A percentile compares a stretch with the other conserved stretches of the same genome.
Evolutionary conservation across 768 basidiomycete species (phyloP).

Genomic region (Lactarius pseudohatsudake): DNA sequence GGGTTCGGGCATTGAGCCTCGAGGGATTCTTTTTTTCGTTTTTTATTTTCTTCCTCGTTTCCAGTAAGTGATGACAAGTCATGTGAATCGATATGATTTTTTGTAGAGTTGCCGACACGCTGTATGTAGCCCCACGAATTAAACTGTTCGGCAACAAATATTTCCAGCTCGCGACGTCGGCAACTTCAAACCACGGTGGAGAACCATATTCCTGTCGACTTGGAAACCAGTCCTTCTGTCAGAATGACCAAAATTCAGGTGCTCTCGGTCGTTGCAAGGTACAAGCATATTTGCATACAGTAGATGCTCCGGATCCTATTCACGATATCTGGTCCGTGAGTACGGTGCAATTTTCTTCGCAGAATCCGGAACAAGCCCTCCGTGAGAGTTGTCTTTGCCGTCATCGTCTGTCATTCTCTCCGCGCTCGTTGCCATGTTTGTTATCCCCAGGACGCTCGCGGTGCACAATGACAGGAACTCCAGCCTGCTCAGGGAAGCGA

Average conservation of each 20-base stretch:
- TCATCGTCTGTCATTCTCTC: slow-evolving; percentile 52
- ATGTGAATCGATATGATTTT: slow-evolving; percentile 10
- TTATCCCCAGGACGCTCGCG: slow-evolving; percentile 42
- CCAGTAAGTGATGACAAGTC: slow-evolving; percentile 4
- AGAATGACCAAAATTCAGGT: background rate
- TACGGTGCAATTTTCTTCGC: background rate
- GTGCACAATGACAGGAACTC: slow-evolving; percentile 50
- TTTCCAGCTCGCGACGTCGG: background rate
- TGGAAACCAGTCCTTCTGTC: background rate
- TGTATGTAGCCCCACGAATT: background rate
- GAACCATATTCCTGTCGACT: background rate
- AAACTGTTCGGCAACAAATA: background rate
- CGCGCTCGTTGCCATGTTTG: slow-evolving; percentile 47
- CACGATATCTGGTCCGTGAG: slow-evolving; percentile 26
- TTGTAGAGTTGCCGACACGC: background rate
- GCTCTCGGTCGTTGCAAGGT: background rate
- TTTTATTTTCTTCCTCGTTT: background rate
- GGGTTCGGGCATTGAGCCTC: slow-evolving; percentile 17
- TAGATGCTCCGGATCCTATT: slow-evolving; percentile 25
- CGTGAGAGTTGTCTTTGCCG: slow-evolving; percentile 56
- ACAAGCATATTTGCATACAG: background rate
- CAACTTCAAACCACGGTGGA: background rate
- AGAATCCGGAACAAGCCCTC: slow-evolving; percentile 62
- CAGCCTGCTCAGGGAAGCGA: slow-evolving; percentile 31
- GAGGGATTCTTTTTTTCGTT: background rate